Conservation (phyloP, 2,329 filamentous ascomycete species). For the Colletotrichum magnum region DNA sequence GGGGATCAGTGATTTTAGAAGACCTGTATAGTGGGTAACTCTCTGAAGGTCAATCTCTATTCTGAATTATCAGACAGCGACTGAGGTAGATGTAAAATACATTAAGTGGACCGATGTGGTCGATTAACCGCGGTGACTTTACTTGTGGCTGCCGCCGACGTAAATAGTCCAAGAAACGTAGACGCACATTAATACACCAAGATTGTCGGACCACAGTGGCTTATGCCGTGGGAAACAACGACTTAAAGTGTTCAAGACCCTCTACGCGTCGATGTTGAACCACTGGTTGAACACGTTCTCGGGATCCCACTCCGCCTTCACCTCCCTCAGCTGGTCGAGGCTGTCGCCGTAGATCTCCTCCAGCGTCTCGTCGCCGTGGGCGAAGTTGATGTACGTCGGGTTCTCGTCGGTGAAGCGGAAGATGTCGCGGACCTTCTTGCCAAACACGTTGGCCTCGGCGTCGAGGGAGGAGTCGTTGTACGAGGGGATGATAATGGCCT, state of each 20-base stretch:
- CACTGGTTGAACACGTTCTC: constrained; percentile 49
- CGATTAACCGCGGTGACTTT: no score
- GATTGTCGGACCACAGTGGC: no score
- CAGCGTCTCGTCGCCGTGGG: constrained; percentile 47
- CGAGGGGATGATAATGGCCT: constrained; percentile 55
- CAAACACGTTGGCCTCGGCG: constrained; percentile 50
- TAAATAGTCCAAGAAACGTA: no score
- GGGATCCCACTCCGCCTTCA: constrained; percentile 55
- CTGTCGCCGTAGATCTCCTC: constrained; percentile 53
- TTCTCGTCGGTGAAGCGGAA: constrained; percentile 31
- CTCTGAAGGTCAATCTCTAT: no score
- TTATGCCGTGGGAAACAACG: no score
- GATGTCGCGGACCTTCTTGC: constrained; percentile 45
- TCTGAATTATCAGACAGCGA: no score
- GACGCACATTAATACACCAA: no score
- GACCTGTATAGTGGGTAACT: no score
- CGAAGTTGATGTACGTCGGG: constrained; percentile 45
- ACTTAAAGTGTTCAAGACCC: neutral
- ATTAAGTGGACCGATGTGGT: no score
- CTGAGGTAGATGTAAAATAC: no score
- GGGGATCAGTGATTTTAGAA: no score
- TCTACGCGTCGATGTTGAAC: neutral
- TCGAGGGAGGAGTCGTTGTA: constrained; percentile 53
- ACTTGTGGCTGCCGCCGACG: no score
- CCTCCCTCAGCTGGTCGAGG: constrained; percentile 48